Evolutionary conservation across 164 flowering plant species (phyloP).

Genomic region (Hamamelis virginiana): DNA sequence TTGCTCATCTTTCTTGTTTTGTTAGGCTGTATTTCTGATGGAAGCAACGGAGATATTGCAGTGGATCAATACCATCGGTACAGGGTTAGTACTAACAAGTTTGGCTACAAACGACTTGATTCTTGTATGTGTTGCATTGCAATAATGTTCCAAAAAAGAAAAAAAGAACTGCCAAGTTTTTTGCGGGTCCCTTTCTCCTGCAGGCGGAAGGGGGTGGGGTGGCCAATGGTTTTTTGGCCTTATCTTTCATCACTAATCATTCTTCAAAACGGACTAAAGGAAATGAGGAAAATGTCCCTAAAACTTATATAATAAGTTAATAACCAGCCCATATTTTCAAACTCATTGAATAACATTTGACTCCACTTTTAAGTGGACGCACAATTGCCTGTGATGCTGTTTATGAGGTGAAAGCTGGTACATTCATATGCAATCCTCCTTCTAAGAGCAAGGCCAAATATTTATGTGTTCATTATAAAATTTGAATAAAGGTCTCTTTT

Average conservation of each 20-base stretch:
- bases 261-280: background rate
- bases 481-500: background rate
- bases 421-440: background rate
- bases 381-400: background rate
- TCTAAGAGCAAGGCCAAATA: background rate
- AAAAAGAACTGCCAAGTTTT: background rate
- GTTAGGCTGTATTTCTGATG: conserved; percentile 69
- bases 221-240: background rate
- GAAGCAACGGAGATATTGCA: conserved; percentile 81
- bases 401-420: background rate
- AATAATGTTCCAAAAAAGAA: background rate
- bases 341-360: background rate
- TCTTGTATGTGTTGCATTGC: background rate
- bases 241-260: background rate
- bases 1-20: conserved; percentile 6
- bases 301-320: background rate
- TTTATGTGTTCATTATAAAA: background rate
- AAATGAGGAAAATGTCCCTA: background rate
- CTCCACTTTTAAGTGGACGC: background rate
- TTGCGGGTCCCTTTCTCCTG: too few relatives aligned
- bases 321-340: background rate
- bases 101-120: background rate
- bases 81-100: conserved; percentile 39
- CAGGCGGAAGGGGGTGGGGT: too few relatives aligned
- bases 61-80: conserved; percentile 87